phyloP scores from a whole-genome alignment of 2,329 filamentous ascomycete genomes.

The Fusarium camptoceras region DNA sequence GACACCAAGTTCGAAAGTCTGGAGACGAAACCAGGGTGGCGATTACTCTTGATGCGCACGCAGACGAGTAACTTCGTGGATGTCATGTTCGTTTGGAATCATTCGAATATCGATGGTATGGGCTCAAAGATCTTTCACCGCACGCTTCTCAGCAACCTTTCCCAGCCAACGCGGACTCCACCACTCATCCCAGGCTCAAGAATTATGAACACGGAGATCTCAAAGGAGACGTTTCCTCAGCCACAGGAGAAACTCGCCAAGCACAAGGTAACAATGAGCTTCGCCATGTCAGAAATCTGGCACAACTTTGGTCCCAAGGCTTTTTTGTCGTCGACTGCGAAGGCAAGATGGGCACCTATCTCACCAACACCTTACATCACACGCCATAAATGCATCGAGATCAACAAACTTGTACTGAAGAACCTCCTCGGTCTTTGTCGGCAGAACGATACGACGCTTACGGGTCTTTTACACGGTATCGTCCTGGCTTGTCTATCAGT shows the following conservation, averaged over 20 bases:
- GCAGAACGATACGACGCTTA: background rate
- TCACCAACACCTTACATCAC: background rate
- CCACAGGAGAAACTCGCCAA: constrained; percentile 13
- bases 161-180: background rate
- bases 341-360: constrained; percentile 7
- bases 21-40: background rate
- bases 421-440: background rate
- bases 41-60: background rate
- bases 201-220: background rate
- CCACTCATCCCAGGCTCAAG: background rate
- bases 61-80: background rate
- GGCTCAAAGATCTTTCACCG: constrained; percentile 7
- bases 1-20: background rate
- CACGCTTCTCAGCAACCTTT: background rate
- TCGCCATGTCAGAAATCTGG: constrained; percentile 5
- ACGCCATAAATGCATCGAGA: background rate
- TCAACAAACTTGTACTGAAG: background rate
- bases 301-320: background rate
- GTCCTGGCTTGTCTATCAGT: background rate
- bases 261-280: constrained; percentile 2
- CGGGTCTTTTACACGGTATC: background rate
- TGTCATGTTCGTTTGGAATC: constrained; percentile 11
- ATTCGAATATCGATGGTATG: background rate
- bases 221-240: background rate
- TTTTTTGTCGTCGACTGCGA: background rate